Conservation (phyloP, 2,329 filamentous ascomycete genomes). For the Chaetomium globosum region DNA sequence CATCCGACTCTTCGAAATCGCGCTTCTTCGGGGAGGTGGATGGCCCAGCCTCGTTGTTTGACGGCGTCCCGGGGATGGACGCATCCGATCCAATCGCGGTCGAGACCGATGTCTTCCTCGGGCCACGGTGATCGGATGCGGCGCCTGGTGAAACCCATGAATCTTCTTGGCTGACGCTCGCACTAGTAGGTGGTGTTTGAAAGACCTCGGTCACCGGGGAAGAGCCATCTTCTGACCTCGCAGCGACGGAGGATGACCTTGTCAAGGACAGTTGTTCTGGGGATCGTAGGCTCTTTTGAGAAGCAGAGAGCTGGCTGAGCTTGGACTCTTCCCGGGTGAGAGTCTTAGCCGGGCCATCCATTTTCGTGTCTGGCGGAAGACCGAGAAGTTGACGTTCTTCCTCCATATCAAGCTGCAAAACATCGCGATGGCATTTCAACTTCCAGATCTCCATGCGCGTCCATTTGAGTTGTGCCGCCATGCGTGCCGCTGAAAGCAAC, state of each 20-base stretch:
- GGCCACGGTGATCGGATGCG: conserved; percentile 41
- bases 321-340: conserved; percentile 42
- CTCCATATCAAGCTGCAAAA: conserved; percentile 80
- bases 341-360: conserved; percentile 32
- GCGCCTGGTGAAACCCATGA: conserved; percentile 49
- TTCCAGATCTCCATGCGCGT: conserved; percentile 92
- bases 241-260: conserved; percentile 40
- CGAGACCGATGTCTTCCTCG: conserved; percentile 50
- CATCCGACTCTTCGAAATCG: conserved; percentile 44
- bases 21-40: conserved; percentile 40
- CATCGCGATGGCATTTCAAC: conserved; percentile 85
- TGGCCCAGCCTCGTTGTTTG: conserved; percentile 40
- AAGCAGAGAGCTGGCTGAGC: conserved; percentile 41
- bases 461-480: conserved; percentile 91
- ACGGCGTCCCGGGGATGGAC: conserved; percentile 42
- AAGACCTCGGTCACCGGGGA: conserved; percentile 51
- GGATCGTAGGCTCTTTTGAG: conserved; percentile 46
- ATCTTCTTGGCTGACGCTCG: conserved; percentile 46
- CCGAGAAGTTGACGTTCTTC: conserved; percentile 64
- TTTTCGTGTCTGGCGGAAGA: conserved; percentile 40
- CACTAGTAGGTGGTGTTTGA: conserved; percentile 52
- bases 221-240: conserved; percentile 42
- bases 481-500: conserved; percentile 78
- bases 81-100: conserved; percentile 46
- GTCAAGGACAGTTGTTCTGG: conserved; percentile 41